Evolutionary conservation across 1,284 basidiomycete species (phyloP).

Genomic region (Microbotryomycetes sp.): DNA sequence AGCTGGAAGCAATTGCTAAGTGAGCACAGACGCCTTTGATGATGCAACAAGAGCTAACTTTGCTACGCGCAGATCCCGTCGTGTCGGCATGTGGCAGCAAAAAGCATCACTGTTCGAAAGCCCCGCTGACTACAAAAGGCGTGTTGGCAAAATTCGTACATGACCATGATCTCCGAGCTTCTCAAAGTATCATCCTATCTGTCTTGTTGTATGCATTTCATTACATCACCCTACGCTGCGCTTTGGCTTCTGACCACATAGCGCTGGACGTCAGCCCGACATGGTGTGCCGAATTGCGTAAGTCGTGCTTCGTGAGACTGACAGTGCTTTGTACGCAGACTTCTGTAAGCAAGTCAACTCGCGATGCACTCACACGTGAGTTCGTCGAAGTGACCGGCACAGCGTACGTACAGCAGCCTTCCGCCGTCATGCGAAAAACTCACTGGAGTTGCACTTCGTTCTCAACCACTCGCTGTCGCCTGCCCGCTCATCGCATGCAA

Average conservation of each 20-base stretch:
- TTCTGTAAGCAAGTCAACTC: slow-evolving; percentile 10
- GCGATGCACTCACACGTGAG: slow-evolving; percentile 16
- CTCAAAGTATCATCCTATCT: too few species aligned
- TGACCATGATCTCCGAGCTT: too few species aligned
- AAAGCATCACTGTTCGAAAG: not conserved
- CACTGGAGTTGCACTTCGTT: slow-evolving; percentile 36
- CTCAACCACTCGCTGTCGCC: slow-evolving; percentile 5
- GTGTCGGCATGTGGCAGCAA: slow-evolving; percentile 12
- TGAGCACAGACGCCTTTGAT: too few species aligned
- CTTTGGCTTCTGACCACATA: too few species aligned
- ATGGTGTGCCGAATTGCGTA: not conserved
- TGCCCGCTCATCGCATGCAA: not conserved
- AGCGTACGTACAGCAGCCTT: slow-evolving; percentile 28
- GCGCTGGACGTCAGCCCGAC: too few species aligned
- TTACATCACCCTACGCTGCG: not conserved
- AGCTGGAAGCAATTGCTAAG: slow-evolving; percentile 11
- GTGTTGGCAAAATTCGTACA: not conserved
- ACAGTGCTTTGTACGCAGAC: not conserved
- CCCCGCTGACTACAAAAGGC: slow-evolving; percentile 14
- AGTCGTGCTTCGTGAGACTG: too few species aligned
- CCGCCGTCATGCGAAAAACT: too few species aligned
- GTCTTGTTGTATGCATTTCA: too few species aligned
- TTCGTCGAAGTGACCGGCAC: slow-evolving; percentile 27
- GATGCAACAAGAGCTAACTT: too few species aligned
- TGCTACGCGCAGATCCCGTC: not conserved